phyloP scores from a whole-genome alignment of 2,329 filamentous ascomycete genomes.

The Thyridium curvatum region DNA sequence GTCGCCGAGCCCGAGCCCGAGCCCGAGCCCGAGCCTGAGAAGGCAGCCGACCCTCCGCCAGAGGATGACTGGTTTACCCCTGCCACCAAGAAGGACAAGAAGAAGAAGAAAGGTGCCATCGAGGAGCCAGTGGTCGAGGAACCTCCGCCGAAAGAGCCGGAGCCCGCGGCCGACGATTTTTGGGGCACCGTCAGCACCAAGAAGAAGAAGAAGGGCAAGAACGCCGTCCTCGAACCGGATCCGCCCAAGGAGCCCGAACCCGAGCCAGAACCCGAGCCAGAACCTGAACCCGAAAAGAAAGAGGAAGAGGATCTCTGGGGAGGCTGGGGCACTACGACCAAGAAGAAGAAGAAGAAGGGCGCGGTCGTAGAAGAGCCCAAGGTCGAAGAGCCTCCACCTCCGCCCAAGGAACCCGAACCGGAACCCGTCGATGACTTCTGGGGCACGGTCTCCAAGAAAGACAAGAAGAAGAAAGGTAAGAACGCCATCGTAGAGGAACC shows the following conservation, averaged over 20 bases:
- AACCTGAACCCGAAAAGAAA: slow-evolving; percentile 27
- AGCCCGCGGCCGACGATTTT: slow-evolving; percentile 10
- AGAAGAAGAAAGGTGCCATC: slow-evolving; percentile 2
- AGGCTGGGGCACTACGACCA: slow-evolving; percentile 13
- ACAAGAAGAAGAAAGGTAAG: slow-evolving; percentile 31
- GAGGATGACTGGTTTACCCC: slow-evolving; percentile 11
- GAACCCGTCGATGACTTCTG: slow-evolving; percentile 7
- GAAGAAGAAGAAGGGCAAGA: slow-evolving; percentile 16
- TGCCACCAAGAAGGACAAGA: slow-evolving; percentile 3
- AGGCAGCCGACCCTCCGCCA: slow-evolving; percentile 13
- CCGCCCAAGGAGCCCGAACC: slow-evolving; percentile 7
- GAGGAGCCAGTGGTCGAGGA: background rate
- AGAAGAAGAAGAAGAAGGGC: slow-evolving; percentile 18
- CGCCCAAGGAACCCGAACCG: slow-evolving; percentile 8
- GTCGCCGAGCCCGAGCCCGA: slow-evolving; percentile 17
- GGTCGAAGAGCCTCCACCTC: slow-evolving; percentile 8
- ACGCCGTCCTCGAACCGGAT: background rate
- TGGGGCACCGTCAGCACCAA: slow-evolving; percentile 17
- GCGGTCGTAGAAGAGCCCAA: slow-evolving; percentile 10
- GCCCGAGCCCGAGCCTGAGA: slow-evolving; percentile 15
- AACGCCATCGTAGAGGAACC: slow-evolving; percentile 18
- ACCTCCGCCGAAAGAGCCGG: slow-evolving; percentile 1
- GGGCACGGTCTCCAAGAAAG: slow-evolving; percentile 18
- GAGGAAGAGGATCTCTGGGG: slow-evolving; percentile 19
- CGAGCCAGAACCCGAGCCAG: slow-evolving; percentile 19